These are phyloP conservation scores for Nicotiana rustica DNA, from an alignment of 305 asterid genomes.

Conservation along the genomic window DNA sequence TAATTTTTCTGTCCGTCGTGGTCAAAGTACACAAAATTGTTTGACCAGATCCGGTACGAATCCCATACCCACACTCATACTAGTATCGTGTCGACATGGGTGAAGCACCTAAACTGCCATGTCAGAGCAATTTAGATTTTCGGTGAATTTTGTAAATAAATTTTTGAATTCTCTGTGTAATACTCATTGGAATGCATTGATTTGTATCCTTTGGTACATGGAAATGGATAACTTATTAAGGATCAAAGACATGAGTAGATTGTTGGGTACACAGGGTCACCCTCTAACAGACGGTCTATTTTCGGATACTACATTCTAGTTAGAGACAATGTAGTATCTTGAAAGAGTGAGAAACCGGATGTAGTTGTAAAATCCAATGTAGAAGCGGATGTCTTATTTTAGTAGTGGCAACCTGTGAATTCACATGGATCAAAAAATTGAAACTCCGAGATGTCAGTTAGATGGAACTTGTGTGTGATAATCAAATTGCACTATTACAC, in stretches of 20 bases:
- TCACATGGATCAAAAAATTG: slow-evolving; percentile 7
- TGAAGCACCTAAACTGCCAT: no score
- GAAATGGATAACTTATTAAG: no score
- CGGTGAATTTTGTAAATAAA: no score
- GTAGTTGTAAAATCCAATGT: not conserved
- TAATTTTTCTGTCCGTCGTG: no score
- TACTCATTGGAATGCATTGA: no score
- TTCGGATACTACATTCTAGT: not conserved
- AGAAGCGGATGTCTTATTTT: not conserved
- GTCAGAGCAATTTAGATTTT: no score
- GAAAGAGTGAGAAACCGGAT: not conserved
- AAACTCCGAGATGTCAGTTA: slow-evolving; percentile 3
- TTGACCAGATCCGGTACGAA: no score
- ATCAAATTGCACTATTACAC: slow-evolving; percentile 27
- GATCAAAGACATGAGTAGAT: not conserved
- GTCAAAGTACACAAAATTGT: no score
- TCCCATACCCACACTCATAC: no score
- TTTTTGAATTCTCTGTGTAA: no score
- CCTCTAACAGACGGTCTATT: not conserved
- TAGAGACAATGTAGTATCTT: not conserved
- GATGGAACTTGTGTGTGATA: not conserved
- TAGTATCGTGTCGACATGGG: no score
- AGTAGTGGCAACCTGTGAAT: slow-evolving; percentile 1
- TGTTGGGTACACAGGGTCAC: not conserved
- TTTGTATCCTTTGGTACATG: no score